These are phyloP conservation scores for Thermochaetoides thermophila DNA, from an alignment of 495 filamentous ascomycete genomes.

Conservation along the genomic window DNA sequence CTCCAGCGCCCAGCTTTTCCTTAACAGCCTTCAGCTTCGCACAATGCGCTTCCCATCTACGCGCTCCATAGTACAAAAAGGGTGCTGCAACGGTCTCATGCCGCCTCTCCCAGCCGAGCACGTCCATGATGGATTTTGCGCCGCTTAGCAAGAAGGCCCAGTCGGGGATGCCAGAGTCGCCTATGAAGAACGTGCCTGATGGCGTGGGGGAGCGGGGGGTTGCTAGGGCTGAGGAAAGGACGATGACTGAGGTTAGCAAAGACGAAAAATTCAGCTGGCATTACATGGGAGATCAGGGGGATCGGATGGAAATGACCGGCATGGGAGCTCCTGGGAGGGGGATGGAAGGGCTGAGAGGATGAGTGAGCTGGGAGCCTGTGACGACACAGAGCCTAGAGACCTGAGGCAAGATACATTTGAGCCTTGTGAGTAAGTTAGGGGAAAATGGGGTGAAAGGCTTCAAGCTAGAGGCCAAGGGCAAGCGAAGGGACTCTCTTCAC, in stretches of 20 bases:
- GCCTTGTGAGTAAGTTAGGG: background rate
- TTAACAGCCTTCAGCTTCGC: conserved; percentile 2
- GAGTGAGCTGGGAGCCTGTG: too few relatives aligned
- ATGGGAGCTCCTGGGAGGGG: too few relatives aligned
- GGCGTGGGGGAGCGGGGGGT: conserved; percentile 14
- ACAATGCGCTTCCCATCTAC: conserved; percentile 11
- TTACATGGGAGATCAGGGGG: too few relatives aligned
- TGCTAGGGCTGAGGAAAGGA: conserved; percentile 8
- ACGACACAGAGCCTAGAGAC: too few relatives aligned
- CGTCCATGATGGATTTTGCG: conserved; percentile 13
- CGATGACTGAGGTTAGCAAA: conserved; percentile 4
- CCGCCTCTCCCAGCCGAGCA: conserved; percentile 7
- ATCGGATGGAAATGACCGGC: too few relatives aligned
- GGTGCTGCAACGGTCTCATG: conserved; percentile 10
- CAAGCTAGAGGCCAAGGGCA: too few relatives aligned
- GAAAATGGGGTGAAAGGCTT: background rate
- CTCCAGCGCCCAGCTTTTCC: background rate
- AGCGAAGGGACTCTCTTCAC: too few relatives aligned
- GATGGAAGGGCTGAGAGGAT: too few relatives aligned
- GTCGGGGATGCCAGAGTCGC: conserved; percentile 16
- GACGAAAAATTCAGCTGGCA: too few relatives aligned
- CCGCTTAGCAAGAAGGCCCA: conserved; percentile 23
- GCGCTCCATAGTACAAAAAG: conserved; percentile 15
- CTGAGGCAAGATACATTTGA: too few relatives aligned
- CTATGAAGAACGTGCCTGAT: conserved; percentile 17